A percentile compares a stretch with the other conserved stretches of the same genome.
Evolutionary conservation across 371 early-diverging fungal genomes (phyloP).

Genomic region (Capniomyces stellatus): DNA sequence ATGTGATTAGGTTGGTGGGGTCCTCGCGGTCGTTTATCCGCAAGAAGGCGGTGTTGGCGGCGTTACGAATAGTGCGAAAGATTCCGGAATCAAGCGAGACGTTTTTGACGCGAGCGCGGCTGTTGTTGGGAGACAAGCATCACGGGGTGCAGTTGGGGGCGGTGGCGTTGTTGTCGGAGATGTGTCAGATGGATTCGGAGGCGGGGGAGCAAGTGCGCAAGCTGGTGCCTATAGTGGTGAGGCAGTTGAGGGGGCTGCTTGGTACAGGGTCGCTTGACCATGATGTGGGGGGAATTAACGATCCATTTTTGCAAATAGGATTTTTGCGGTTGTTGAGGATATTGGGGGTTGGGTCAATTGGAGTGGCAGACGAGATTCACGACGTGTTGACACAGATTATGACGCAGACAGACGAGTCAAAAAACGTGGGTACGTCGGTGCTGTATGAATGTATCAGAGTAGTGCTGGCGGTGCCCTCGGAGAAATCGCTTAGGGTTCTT

Average conservation of each 20-base stretch:
- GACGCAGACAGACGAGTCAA: conserved; percentile 80
- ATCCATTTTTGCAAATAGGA: conserved; percentile 93
- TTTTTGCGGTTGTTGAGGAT: conserved; percentile 78
- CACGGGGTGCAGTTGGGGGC: conserved; percentile 90
- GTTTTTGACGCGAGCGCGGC: conserved; percentile 50
- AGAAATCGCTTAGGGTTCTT: conserved; percentile 74
- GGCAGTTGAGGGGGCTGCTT: conserved; percentile 73
- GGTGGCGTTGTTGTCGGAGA: conserved; percentile 75
- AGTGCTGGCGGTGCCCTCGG: conserved; percentile 86
- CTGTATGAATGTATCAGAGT: conserved; percentile 91
- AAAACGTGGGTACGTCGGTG: conserved; percentile 93
- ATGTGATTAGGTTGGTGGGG: conserved; percentile 81
- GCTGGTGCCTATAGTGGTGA: conserved; percentile 63
- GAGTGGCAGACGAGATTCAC: conserved; percentile 87
- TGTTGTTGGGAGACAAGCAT: conserved; percentile 75
- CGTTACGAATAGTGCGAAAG: conserved; percentile 73
- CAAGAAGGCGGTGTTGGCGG: conserved; percentile 93
- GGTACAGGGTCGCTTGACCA: conserved; percentile 88
- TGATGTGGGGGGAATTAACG: conserved; percentile 87
- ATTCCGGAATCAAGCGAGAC: conserved; percentile 84
- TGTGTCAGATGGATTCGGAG: conserved; percentile 55
- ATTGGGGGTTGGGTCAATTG: conserved; percentile 64
- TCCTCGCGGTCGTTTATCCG: conserved; percentile 82
- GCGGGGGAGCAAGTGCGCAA: conserved; percentile 47
- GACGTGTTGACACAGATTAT: conserved; percentile 93